Conservation (phyloP, 345 rosid genomes). For the Eucalyptus rudis region DNA sequence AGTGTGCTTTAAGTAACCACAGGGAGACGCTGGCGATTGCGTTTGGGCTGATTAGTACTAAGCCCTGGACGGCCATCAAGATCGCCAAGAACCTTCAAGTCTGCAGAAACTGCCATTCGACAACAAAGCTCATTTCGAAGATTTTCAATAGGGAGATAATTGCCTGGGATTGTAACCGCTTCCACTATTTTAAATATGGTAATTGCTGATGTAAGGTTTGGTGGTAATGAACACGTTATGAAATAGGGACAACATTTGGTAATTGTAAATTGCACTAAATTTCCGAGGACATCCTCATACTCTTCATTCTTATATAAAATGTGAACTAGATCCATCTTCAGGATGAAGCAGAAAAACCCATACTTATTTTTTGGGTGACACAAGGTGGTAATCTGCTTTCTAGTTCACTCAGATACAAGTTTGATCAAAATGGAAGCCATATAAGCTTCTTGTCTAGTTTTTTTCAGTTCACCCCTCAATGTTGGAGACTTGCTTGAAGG, state of each 20-base stretch:
- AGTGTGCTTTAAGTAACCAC: constrained; percentile 56
- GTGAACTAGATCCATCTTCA: neutral
- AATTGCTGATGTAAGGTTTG: constrained; percentile 55
- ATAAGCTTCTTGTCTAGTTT: neutral
- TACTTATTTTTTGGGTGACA: neutral
- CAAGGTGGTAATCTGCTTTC: neutral
- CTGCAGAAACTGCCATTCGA: neutral
- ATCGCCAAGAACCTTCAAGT: neutral
- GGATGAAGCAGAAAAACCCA: neutral
- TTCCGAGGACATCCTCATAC: neutral
- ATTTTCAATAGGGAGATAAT: constrained; percentile 63
- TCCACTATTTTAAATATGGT: constrained; percentile 69
- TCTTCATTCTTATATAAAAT: neutral
- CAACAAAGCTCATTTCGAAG: constrained; percentile 22
- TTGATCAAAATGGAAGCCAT: neutral
- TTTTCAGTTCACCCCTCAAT: neutral
- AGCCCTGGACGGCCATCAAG: neutral
- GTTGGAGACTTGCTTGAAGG: constrained; percentile 24
- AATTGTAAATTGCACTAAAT: neutral
- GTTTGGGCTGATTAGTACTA: neutral
- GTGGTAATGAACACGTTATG: neutral
- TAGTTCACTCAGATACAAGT: neutral
- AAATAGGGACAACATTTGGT: neutral
- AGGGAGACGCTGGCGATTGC: neutral
- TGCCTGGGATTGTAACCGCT: constrained; percentile 66